Evolutionary conservation across 2,329 filamentous ascomycete genomes (phyloP), one percentile per base, ranked within the genome.

Genomic region (Xylariaceae sp.): DNA sequence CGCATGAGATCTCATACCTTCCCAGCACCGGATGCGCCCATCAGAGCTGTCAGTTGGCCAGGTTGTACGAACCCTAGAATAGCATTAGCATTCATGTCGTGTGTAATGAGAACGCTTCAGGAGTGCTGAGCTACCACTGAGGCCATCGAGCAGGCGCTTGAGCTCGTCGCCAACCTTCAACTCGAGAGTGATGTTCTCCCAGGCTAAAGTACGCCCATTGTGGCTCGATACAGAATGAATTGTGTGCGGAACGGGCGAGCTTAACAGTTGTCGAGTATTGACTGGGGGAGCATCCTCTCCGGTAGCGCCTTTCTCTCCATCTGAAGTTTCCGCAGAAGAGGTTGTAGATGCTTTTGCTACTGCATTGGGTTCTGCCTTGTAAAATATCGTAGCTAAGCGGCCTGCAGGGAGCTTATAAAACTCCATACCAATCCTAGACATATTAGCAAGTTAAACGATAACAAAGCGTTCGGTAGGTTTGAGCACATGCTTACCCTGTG

Each of bases 171-270:
- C 11, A 6, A 38, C 15, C 22, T 50, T 54, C 17, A 55, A 36
- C 14, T 55, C 53, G 3, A 58, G 55, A 3, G 52, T 52, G 3
- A 59, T 53, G 5, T 59, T 39, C 39, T 51, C 50, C 58, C 58
- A 58, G 2, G 47, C 47, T 9, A 55, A 35, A 11, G 50, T 32
- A 6, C 50, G 42, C 4, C 52, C 52, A 36, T 55, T 46, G 38
- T 52, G 49, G 15, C 52, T 57, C 12, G 58, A 50, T 14, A 56
- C 57, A 9, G 30, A 14, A 14, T 47, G 15, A 7, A 42, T n/a
- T n/a, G n/a, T n/a, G n/a, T n/a, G n/a, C 6, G 32, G 32, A 30
- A 48, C 44, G 11, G 45, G 47, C n/a, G 52, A 44, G 14, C 36
- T 22, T 31, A 22, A 48, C 6, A 52, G 27, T 36, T 11, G 45